A percentile compares a stretch with the other conserved stretches of the same genome.
phyloP scores from a whole-genome alignment of 306 rosid genomes.

The Glycine soja region DNA sequence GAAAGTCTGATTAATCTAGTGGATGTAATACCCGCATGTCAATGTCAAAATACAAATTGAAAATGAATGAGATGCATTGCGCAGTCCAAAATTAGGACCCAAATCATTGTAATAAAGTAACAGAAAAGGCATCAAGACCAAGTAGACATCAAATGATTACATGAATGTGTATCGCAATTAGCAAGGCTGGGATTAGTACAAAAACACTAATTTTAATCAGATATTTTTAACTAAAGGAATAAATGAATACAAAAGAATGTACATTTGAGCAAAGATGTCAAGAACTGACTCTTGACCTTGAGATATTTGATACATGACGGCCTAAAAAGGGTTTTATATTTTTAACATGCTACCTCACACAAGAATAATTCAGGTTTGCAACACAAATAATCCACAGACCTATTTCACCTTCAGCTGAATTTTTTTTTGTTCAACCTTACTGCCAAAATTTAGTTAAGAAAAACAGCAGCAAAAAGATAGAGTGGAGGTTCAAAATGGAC shows the following conservation, averaged over 20 bases:
- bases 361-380: neutral
- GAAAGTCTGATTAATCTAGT: constrained; percentile 16
- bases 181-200: neutral
- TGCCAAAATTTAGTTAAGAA: neutral
- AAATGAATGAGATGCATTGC: constrained; percentile 16
- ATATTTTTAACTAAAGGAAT: neutral
- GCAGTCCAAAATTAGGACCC: constrained; percentile 13
- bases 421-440: neutral
- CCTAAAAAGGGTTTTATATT: too few species aligned
- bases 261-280: constrained; percentile 16
- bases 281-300: neutral
- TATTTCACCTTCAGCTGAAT: neutral
- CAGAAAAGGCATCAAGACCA: constrained; percentile 15
- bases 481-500: neutral
- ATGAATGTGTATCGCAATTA: neutral
- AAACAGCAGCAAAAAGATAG: neutral
- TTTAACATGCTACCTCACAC: too few species aligned
- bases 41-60: constrained; percentile 19
- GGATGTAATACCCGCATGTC: neutral
- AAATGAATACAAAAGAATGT: neutral
- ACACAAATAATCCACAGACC: neutral
- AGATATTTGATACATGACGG: too few species aligned
- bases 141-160: constrained; percentile 25
- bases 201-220: neutral
- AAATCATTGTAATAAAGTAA: constrained; percentile 18